Conservation (phyloP, 2,329 filamentous ascomycete species). For the Trichophyton verrucosum region DNA sequence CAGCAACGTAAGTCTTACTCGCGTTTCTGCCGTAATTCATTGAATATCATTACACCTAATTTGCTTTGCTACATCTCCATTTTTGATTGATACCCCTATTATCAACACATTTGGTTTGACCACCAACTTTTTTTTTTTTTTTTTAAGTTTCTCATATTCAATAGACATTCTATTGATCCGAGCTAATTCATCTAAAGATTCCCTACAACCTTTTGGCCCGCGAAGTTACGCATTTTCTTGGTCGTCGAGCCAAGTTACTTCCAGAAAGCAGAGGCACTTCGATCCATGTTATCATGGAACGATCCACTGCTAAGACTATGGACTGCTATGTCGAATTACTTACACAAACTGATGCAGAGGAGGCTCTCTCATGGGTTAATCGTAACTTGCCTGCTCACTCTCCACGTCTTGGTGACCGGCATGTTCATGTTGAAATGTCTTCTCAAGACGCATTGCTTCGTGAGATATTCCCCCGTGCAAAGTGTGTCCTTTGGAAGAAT, state of each 20-base stretch:
- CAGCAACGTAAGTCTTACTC: conserved; percentile 22
- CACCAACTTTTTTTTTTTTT: neutral
- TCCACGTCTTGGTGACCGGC: conserved; percentile 37
- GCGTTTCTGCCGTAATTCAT: neutral
- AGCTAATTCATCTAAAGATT: conserved; percentile 25
- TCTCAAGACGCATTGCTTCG: conserved; percentile 39
- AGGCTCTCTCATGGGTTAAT: conserved; percentile 27
- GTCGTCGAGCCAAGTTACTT: conserved; percentile 31
- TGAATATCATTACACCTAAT: neutral
- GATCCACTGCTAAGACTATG: conserved; percentile 45
- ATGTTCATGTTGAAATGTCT: conserved; percentile 36
- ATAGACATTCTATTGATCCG: neutral
- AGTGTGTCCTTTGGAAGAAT: conserved; percentile 36
- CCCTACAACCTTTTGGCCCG: conserved; percentile 39
- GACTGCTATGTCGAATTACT: conserved; percentile 41
- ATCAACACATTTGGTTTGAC: too few relatives aligned
- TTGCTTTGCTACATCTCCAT: neutral
- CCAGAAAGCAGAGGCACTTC: conserved; percentile 29
- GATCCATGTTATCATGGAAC: conserved; percentile 48
- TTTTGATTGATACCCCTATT: too few relatives aligned
- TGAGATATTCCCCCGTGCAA: conserved; percentile 41
- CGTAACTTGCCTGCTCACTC: conserved; percentile 25
- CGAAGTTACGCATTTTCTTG: conserved; percentile 38
- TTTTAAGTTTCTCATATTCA: neutral
- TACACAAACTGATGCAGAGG: conserved; percentile 26